These are phyloP conservation scores for Aspergillus hiratsukae DNA, from an alignment of 2,329 filamentous ascomycete genomes.

Conservation along the genomic window DNA sequence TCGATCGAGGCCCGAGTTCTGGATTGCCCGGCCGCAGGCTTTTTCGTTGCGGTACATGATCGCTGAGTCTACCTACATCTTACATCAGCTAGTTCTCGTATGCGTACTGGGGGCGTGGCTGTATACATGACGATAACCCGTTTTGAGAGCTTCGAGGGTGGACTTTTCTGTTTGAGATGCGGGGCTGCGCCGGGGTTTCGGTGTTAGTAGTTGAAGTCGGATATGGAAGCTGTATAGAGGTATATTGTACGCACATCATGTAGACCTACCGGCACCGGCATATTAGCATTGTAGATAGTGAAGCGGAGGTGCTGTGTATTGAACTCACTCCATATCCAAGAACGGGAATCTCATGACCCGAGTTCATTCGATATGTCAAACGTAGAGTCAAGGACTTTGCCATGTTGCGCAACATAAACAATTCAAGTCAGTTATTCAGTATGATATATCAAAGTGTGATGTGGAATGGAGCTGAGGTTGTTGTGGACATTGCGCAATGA, in stretches of 20 bases:
- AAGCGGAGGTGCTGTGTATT: neutral
- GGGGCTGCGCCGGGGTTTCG: conserved; percentile 13
- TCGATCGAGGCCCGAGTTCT: conserved; percentile 52
- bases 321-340: conserved; percentile 55
- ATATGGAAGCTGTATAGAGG: too few species aligned
- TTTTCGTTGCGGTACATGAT: conserved; percentile 69
- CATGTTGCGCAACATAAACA: conserved; percentile 11
- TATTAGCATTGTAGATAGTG: neutral
- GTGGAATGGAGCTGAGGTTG: neutral
- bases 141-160: conserved; percentile 23
- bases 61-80: conserved; percentile 50
- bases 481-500: neutral
- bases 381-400: conserved; percentile 17
- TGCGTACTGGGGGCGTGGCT: too few species aligned
- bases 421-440: neutral
- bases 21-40: conserved; percentile 65
- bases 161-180: conserved; percentile 23
- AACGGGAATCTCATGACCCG: conserved; percentile 58
- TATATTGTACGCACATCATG: conserved; percentile 23
- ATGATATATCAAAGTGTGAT: neutral
- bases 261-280: conserved; percentile 22
- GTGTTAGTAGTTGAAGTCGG: too few species aligned
- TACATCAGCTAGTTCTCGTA: neutral
- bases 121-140: conserved; percentile 31
- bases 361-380: conserved; percentile 50